Evolutionary conservation across 78 protist genomes (phyloP).

Genomic region (Dictyostelium citrinum): DNA sequence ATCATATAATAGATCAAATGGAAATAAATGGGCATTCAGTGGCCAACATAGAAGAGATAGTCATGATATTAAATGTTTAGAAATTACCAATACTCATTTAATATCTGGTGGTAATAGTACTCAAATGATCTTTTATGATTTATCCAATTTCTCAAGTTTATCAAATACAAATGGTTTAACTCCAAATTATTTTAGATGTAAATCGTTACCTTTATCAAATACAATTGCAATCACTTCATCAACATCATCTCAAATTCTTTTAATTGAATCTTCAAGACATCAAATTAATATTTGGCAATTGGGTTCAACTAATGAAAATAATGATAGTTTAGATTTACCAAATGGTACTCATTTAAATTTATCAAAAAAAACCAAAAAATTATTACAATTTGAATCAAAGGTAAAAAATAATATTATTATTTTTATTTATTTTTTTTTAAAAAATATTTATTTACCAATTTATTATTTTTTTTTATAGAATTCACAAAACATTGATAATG

Average conservation of each 20-base stretch:
- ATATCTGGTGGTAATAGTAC: conserved; percentile 6
- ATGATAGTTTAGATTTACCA: neutral
- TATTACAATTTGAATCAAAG: conserved; percentile 28
- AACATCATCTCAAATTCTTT: neutral
- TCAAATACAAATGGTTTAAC: neutral
- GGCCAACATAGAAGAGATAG: conserved; percentile 26
- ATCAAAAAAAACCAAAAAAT: conserved; percentile 11
- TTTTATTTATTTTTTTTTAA: neutral
- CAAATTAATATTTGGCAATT: conserved; percentile 5
- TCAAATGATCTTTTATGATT: conserved; percentile 13
- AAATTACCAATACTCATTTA: neutral
- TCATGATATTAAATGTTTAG: conserved; percentile 22
- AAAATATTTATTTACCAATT: neutral
- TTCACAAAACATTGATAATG: neutral
- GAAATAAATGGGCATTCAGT: neutral
- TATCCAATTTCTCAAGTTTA: neutral
- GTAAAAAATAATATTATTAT: neutral
- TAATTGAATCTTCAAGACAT: neutral
- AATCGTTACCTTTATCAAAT: neutral
- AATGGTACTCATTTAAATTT: neutral
- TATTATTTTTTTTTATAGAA: neutral
- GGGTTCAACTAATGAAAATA: neutral
- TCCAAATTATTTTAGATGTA: neutral
- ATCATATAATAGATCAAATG: neutral
- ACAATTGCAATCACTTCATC: neutral